Conservation (phyloP, 108 stramenopile species). For the Aurantiochytrium sp. region DNA sequence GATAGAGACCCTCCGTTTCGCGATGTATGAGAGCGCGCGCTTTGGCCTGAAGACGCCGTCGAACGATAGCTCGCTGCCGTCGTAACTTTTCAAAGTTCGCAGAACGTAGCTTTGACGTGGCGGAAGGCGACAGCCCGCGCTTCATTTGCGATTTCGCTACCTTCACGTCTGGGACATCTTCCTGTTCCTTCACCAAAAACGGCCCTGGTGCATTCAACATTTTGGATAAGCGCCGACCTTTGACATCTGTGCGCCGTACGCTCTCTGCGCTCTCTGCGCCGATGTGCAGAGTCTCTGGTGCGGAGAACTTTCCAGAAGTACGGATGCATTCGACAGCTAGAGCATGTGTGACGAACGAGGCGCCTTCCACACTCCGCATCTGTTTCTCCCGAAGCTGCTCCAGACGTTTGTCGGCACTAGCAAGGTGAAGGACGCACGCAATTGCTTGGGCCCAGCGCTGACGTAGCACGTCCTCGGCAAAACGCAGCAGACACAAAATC, state of each 20-base stretch:
- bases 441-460: neutral
- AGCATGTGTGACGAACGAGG: neutral
- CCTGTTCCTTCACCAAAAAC: neutral
- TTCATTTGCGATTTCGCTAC: too few relatives aligned
- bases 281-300: neutral
- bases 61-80: too few relatives aligned
- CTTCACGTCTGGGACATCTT: too few relatives aligned
- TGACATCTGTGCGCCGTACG: neutral
- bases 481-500: neutral
- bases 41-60: neutral
- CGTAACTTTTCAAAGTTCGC: too few relatives aligned
- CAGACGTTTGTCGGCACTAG: neutral
- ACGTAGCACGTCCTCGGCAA: neutral
- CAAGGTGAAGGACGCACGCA: neutral
- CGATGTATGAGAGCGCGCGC: neutral
- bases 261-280: neutral
- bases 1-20: neutral
- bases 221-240: neutral
- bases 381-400: neutral
- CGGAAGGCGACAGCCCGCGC: too few relatives aligned
- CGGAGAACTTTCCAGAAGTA: neutral
- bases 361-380: neutral
- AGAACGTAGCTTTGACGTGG: too few relatives aligned
- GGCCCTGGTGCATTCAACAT: neutral
- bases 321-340: neutral